Evolutionary conservation across 768 basidiomycete genomes (phyloP).

Genomic region (Nidula microcarpa): DNA sequence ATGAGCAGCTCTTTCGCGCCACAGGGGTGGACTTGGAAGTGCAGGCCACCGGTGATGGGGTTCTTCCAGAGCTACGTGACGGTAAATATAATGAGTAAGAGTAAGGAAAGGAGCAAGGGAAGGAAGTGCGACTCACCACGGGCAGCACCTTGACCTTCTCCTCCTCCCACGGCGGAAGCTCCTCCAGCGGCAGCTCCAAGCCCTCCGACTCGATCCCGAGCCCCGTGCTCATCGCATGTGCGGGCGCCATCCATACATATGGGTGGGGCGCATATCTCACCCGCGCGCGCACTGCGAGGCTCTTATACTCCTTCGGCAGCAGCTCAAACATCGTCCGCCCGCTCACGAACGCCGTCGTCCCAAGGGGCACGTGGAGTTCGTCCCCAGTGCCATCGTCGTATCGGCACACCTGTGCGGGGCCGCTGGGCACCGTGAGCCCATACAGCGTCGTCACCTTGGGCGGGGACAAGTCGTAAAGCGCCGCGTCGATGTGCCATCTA

Average conservation of each 20-base stretch:
- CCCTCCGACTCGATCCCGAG: constrained; percentile 79
- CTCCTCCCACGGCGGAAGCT: constrained; percentile 79
- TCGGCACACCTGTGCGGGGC: constrained; percentile 54
- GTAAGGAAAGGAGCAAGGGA: background rate
- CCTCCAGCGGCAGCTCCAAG: constrained; percentile 54
- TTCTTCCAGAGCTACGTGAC: constrained; percentile 81
- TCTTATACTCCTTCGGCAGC: constrained; percentile 66
- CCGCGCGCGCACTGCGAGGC: constrained; percentile 68
- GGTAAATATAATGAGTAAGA: constrained; percentile 2
- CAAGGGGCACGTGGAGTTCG: constrained; percentile 74
- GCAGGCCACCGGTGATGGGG: constrained; percentile 75
- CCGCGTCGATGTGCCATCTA: constrained; percentile 90
- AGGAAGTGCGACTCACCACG: constrained; percentile 34
- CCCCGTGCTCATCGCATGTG: constrained; percentile 69
- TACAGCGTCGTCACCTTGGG: constrained; percentile 83
- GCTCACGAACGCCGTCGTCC: constrained; percentile 79
- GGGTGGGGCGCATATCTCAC: constrained; percentile 83
- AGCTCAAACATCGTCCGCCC: constrained; percentile 83
- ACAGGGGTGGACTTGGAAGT: constrained; percentile 90
- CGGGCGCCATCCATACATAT: constrained; percentile 84
- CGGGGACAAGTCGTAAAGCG: constrained; percentile 68
- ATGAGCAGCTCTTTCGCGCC: constrained; percentile 66
- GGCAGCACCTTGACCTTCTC: constrained; percentile 69
- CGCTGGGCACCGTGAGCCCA: constrained; percentile 66
- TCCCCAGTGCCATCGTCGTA: constrained; percentile 89